phyloP scores from a whole-genome alignment of 2,329 filamentous ascomycete genomes.

The Elsinoe necatrix region DNA sequence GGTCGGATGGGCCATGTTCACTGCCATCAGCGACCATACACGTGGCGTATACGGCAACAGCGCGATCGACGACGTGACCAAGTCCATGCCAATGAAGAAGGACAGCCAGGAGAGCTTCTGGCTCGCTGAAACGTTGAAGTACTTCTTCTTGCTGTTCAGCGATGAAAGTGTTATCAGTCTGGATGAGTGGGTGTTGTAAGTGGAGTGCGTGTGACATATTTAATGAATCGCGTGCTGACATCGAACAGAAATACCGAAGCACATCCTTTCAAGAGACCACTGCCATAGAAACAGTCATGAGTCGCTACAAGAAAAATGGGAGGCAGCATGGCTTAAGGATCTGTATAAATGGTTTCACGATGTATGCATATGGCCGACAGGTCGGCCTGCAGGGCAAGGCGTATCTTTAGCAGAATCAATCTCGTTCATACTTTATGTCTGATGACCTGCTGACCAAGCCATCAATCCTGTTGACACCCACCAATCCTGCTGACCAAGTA shows the following conservation, averaged over 20 bases:
- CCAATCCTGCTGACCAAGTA: background rate
- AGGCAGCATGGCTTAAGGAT: background rate
- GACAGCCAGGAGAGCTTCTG: slow-evolving; percentile 84
- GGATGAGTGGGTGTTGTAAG: slow-evolving; percentile 56
- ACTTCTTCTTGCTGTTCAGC: slow-evolving; percentile 77
- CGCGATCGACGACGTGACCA: slow-evolving; percentile 58
- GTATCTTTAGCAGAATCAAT: background rate
- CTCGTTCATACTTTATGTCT: background rate
- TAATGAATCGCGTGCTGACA: background rate
- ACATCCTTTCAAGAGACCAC: slow-evolving; percentile 41
- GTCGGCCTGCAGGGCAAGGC: background rate
- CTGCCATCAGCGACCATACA: slow-evolving; percentile 59
- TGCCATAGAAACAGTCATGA: background rate
- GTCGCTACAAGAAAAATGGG: background rate
- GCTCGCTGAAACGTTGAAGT: slow-evolving; percentile 81
- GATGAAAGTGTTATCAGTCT: slow-evolving; percentile 56
- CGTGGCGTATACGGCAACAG: slow-evolving; percentile 59
- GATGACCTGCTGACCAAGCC: background rate
- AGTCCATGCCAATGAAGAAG: slow-evolving; percentile 33
- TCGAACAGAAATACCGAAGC: slow-evolving; percentile 43
- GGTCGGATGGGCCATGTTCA: slow-evolving; percentile 80
- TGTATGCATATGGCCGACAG: slow-evolving; percentile 11
- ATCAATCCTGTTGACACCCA: too few species aligned
- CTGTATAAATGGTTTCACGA: slow-evolving; percentile 8
- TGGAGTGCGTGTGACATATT: too few species aligned